Evolutionary conservation across 2,329 filamentous ascomycete species (phyloP).

Genomic region (Penicillium sp.): DNA sequence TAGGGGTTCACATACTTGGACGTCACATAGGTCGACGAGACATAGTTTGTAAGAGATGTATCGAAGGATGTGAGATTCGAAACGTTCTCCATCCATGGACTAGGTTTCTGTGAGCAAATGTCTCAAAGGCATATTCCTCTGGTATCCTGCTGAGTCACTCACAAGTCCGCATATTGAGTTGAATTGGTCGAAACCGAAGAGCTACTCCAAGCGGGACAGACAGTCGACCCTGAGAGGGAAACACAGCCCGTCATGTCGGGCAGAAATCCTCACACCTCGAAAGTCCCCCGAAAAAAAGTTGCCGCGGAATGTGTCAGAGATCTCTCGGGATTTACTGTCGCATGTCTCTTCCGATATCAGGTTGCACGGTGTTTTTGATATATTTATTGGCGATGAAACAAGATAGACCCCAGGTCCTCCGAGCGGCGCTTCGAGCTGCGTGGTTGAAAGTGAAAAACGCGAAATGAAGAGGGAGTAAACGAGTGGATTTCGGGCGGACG

Average conservation of each 20-base stretch:
- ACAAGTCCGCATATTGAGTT: constrained; percentile 64
- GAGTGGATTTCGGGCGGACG: constrained; percentile 20
- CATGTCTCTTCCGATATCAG: constrained; percentile 10
- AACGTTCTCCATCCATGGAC: constrained; percentile 83
- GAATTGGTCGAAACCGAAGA: constrained; percentile 70
- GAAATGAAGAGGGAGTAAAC: constrained; percentile 19
- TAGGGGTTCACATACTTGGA: constrained; percentile 62
- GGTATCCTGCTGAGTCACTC: constrained; percentile 35
- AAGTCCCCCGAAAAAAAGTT: constrained; percentile 11
- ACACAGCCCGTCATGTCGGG: constrained; percentile 54
- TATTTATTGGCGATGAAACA: neutral
- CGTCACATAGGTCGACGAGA: constrained; percentile 72
- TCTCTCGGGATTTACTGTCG: constrained; percentile 6
- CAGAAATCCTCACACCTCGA: constrained; percentile 22
- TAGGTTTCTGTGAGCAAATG: constrained; percentile 44
- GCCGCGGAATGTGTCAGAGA: constrained; percentile 24
- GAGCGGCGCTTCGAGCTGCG: constrained; percentile 10
- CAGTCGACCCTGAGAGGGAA: constrained; percentile 67
- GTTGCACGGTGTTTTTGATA: neutral
- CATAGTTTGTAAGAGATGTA: constrained; percentile 67
- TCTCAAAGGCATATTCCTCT: constrained; percentile 1
- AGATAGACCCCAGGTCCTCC: constrained; percentile 15
- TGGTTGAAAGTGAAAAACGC: constrained; percentile 14
- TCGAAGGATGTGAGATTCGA: constrained; percentile 78
- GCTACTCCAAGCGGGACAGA: constrained; percentile 70